Conservation (phyloP, 2,329 filamentous ascomycete genomes). For the Xylaria polymorpha region DNA sequence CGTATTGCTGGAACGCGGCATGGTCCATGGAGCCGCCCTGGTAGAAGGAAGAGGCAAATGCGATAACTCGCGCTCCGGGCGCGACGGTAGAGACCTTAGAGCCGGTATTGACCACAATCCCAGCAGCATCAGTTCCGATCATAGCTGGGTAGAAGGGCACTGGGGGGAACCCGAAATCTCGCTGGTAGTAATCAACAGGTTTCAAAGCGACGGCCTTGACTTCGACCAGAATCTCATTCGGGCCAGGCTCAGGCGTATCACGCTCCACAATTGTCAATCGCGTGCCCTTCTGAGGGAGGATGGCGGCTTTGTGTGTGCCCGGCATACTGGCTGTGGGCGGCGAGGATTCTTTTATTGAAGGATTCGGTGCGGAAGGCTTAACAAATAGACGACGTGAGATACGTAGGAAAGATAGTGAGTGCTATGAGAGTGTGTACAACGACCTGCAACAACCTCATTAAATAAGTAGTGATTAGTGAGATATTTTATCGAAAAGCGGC, state of each 20-base stretch:
- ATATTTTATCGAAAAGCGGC: neutral
- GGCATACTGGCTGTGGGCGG: neutral
- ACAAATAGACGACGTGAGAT: neutral
- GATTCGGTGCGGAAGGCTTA: neutral
- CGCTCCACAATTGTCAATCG: neutral
- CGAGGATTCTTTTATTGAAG: neutral
- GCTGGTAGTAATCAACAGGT: neutral
- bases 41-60: neutral
- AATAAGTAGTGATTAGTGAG: neutral
- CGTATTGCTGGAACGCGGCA: neutral
- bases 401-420: neutral
- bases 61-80: neutral
- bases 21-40: neutral
- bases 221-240: neutral
- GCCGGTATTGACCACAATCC: neutral
- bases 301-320: neutral
- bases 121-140: neutral
- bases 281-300: neutral
- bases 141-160: neutral
- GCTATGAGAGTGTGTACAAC: neutral
- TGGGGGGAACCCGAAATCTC: neutral
- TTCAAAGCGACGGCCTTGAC: conserved; percentile 3
- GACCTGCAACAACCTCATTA: neutral
- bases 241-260: neutral
- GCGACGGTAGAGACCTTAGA: neutral